These are phyloP conservation scores for Artemisia tridentata DNA, from an alignment of 129 eudicot species.

Conservation along the genomic window DNA sequence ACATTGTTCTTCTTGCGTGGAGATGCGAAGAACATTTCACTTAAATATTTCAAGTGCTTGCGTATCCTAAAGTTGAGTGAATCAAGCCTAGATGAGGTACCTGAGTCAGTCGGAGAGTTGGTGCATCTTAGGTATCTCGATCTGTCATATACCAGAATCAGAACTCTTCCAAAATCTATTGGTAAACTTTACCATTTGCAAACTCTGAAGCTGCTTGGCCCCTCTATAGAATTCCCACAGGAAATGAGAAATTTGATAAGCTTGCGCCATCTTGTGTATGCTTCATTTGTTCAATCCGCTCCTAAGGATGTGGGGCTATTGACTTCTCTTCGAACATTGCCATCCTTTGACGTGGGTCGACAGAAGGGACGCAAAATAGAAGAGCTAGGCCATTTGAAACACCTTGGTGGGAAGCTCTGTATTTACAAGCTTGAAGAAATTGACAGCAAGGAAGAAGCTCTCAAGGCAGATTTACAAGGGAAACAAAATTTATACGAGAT, in stretches of 20 bases:
- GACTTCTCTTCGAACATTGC: neutral
- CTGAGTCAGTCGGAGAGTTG: neutral
- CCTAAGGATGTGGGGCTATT: neutral
- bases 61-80: neutral
- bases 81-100: neutral
- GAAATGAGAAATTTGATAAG: neutral
- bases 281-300: no score
- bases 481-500: neutral
- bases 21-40: neutral
- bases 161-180: neutral
- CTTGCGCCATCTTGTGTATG: neutral
- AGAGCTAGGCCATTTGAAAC: neutral
- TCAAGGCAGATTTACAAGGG: no score
- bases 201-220: neutral
- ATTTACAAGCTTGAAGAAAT: neutral
- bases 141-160: neutral
- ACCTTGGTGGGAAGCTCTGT: no score
- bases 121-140: neutral
- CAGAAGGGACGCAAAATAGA: neutral
- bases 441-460: neutral
- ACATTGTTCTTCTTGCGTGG: neutral
- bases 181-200: slow-evolving; percentile 1
- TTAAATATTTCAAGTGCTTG: neutral
- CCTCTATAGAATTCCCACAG: neutral
- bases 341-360: neutral